Conservation (phyloP, 1,284 basidiomycete genomes). For the Grifola frondosa region DNA sequence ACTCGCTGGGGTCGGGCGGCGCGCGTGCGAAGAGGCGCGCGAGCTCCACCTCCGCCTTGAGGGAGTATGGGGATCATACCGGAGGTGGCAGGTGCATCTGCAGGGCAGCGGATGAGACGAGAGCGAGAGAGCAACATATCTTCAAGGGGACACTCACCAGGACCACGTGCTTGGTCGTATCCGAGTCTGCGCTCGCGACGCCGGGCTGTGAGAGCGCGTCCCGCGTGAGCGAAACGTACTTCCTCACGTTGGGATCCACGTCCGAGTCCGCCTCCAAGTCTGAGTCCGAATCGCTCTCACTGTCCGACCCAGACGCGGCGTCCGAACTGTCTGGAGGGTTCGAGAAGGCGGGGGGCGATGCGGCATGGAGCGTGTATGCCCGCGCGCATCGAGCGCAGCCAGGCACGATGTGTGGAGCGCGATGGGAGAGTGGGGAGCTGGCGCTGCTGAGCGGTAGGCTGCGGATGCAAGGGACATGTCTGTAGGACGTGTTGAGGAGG, state of each 20-base stretch:
- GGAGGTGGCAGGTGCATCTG: no score
- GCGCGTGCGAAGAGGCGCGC: slow-evolving; percentile 12
- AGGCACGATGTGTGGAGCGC: slow-evolving; percentile 17
- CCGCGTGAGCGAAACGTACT: no score
- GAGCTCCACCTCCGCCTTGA: slow-evolving; percentile 19
- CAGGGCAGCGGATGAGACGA: no score
- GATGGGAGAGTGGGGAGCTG: neutral
- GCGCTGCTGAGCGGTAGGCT: slow-evolving; percentile 3
- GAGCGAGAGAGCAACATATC: no score
- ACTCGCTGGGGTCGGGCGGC: slow-evolving; percentile 7
- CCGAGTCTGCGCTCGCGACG: no score
- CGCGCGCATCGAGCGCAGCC: slow-evolving; percentile 19
- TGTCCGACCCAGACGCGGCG: slow-evolving; percentile 10
- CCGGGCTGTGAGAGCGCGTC: no score
- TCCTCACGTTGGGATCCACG: no score
- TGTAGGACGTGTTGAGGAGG: slow-evolving; percentile 16
- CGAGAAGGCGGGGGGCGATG: neutral
- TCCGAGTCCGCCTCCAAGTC: no score
- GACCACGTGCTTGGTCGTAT: no score
- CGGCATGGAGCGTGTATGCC: neutral
- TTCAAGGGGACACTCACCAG: no score
- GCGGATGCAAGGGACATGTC: slow-evolving; percentile 48
- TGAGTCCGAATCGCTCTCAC: slow-evolving; percentile 9
- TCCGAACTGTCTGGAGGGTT: slow-evolving; percentile 19
- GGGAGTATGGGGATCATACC: no score